Conservation (phyloP, 1,139 yeast species). For the Spathaspora sp. region DNA sequence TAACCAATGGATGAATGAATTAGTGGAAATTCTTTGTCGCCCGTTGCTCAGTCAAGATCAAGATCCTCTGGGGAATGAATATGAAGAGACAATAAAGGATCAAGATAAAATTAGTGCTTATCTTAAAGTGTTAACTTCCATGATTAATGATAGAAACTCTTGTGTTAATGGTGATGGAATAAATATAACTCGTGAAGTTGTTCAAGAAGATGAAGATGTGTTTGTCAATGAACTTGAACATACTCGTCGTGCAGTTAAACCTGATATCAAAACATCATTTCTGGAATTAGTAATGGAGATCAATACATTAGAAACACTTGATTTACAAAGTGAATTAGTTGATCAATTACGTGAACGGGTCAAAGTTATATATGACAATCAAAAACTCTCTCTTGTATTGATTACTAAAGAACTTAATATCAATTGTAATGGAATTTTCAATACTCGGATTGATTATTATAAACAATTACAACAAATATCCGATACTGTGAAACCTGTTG, state of each 20-base stretch:
- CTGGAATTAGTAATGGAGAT: slow-evolving; percentile 30
- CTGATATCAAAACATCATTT: slow-evolving; percentile 29
- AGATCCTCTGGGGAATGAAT: slow-evolving; percentile 75
- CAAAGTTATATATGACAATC: slow-evolving; percentile 38
- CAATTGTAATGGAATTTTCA: slow-evolving; percentile 64
- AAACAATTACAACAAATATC: slow-evolving; percentile 83
- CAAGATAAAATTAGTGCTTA: slow-evolving; percentile 72
- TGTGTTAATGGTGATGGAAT: slow-evolving; percentile 27
- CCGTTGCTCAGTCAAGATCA: slow-evolving; percentile 47
- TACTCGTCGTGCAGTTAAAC: slow-evolving; percentile 27
- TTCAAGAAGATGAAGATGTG: slow-evolving; percentile 27
- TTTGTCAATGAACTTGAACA: slow-evolving; percentile 31
- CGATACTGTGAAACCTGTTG: slow-evolving; percentile 59
- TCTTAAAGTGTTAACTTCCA: slow-evolving; percentile 58
- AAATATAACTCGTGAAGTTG: slow-evolving; percentile 23
- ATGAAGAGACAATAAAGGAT: slow-evolving; percentile 64
- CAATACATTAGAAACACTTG: slow-evolving; percentile 24
- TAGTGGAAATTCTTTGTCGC: slow-evolving; percentile 45
- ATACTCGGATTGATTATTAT: slow-evolving; percentile 76
- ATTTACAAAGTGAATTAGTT: slow-evolving; percentile 21
- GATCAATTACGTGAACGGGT: slow-evolving; percentile 23
- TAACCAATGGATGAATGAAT: slow-evolving; percentile 52
- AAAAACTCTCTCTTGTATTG: slow-evolving; percentile 36
- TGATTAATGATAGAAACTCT: slow-evolving; percentile 54
- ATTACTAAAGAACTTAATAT: slow-evolving; percentile 51